Base-by-base conservation (phyloP, 495 filamentous ascomycete genomes). In the Penicillium samsonianum region DNA sequence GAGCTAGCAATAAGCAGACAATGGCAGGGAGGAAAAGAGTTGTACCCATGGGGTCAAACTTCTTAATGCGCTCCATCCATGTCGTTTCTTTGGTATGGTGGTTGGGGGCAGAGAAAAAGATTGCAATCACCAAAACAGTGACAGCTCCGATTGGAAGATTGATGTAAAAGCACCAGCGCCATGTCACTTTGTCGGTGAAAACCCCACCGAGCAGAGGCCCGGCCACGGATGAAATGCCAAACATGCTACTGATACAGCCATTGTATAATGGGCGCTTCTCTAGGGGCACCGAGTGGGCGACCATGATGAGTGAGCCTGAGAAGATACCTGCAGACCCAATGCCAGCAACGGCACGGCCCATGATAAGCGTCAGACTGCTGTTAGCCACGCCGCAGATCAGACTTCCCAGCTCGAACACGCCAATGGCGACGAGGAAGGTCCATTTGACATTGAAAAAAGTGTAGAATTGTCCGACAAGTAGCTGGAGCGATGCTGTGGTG, bases 131-230 rank as follows among this genome's bases (percentile, higher is more conserved):
- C 0, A 73, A 55, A 53, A 86, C 81, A 5, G 82, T 79, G 11
- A 82, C 47, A 16, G 76, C 85, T 9, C 86, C 87, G 43, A 89
- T 79, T 3, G 87, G 86, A 16, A 90, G 72, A 53, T 90, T 91
- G 71, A 89, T 89, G 66, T 84, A 91, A 71, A 94, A 92, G 63
- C 89, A 93, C 90, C 90, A 93, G 51, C 90, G 73, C 90, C 90
- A 95, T 2, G 82, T 81, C 5, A 84, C 69, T n/a, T 80, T 70
- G 25, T 80, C 74, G 0, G 81, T 84, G 52, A 86, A 83, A 3
- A 73, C 77, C 5, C 83, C 83, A 12, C 83, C 83, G 2, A 85
- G 69, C 0, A 92, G 69, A 1, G 89, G 89, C 8, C 88, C 88
- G 12, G 83, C 79, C 37, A 89, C 82, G 10, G 77, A 82, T 1